phyloP scores from a whole-genome alignment of 1,284 basidiomycete species.

The Hymenochaete sp. region DNA sequence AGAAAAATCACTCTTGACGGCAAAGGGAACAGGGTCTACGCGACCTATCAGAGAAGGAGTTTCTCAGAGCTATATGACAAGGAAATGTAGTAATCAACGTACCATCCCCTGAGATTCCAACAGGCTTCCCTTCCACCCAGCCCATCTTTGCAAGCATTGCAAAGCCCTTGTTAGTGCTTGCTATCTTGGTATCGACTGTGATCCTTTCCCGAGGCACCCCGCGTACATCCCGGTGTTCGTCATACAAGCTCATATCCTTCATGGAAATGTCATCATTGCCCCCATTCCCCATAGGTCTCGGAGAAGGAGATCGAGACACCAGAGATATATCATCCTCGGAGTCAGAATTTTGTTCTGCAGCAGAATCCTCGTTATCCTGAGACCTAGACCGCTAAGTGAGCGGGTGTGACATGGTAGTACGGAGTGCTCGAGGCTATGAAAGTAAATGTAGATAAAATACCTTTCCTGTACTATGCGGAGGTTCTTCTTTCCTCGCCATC shows the following conservation, averaged over 20 bases:
- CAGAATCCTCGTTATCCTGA: constrained; percentile 34
- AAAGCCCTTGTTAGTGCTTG: constrained; percentile 69
- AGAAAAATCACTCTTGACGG: constrained; percentile 64
- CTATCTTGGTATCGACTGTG: constrained; percentile 72
- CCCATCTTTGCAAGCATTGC: constrained; percentile 71
- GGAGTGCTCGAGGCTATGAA: constrained; percentile 39
- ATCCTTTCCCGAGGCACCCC: constrained; percentile 49
- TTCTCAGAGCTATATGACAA: not conserved
- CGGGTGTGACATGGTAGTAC: constrained; percentile 32
- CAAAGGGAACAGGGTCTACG: constrained; percentile 71
- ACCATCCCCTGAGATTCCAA: constrained; percentile 72
- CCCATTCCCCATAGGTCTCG: no score
- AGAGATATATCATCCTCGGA: constrained; percentile 61
- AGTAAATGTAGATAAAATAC: constrained; percentile 52
- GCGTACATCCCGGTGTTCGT: constrained; percentile 53
- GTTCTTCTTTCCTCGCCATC: constrained; percentile 30
- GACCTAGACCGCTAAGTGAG: constrained; percentile 46
- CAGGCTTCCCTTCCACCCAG: constrained; percentile 68
- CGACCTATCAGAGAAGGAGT: constrained; percentile 42
- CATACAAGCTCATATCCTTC: constrained; percentile 42
- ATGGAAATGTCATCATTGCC: constrained; percentile 49
- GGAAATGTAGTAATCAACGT: constrained; percentile 7
- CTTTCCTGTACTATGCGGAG: constrained; percentile 43
- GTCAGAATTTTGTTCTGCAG: constrained; percentile 56
- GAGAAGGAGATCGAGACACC: constrained; percentile 65